Percentiles rank a stretch among this genome's conserved stretches.
These are phyloP conservation scores for Eleusine indica DNA, from an alignment of 176 grass and related monocot genomes.

Conservation along the genomic window DNA sequence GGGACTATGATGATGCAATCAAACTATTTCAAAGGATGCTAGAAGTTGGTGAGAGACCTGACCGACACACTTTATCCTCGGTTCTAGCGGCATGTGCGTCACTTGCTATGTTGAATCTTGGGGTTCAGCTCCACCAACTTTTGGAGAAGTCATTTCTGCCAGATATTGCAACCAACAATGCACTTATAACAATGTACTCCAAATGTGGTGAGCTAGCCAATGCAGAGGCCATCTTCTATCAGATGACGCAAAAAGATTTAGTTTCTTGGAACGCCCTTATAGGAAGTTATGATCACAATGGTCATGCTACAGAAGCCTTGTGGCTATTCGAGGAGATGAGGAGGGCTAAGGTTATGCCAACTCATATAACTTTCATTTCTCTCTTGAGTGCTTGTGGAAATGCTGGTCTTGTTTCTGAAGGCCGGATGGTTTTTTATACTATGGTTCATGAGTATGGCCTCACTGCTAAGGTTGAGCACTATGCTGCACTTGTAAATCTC, in stretches of 20 bases:
- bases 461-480: slow-evolving; percentile 61
- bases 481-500: slow-evolving; percentile 76
- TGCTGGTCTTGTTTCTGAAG: slow-evolving; percentile 66
- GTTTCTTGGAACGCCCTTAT: slow-evolving; percentile 78
- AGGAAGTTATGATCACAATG: slow-evolving; percentile 64
- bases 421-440: slow-evolving; percentile 56
- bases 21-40: slow-evolving; percentile 62
- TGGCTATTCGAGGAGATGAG: slow-evolving; percentile 67
- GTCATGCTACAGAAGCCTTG: slow-evolving; percentile 59
- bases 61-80: slow-evolving; percentile 70
- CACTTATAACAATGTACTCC: slow-evolving; percentile 83
- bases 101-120: slow-evolving; percentile 59
- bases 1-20: slow-evolving; percentile 46
- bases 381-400: slow-evolving; percentile 75
- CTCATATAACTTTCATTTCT: slow-evolving; percentile 68
- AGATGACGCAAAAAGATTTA: slow-evolving; percentile 58
- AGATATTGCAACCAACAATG: slow-evolving; percentile 63
- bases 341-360: slow-evolving; percentile 44
- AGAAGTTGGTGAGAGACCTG: slow-evolving; percentile 51
- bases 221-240: slow-evolving; percentile 58
- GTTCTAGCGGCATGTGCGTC: slow-evolving; percentile 69
- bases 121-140: slow-evolving; percentile 72
- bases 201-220: slow-evolving; percentile 59
- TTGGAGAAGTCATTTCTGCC: slow-evolving; percentile 63
- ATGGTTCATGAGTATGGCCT: slow-evolving; percentile 75